Percentiles rank a stretch among this genome's conserved stretches.
phyloP scores from a whole-genome alignment of 2,329 filamentous ascomycete species.

The Dothistroma pini region DNA sequence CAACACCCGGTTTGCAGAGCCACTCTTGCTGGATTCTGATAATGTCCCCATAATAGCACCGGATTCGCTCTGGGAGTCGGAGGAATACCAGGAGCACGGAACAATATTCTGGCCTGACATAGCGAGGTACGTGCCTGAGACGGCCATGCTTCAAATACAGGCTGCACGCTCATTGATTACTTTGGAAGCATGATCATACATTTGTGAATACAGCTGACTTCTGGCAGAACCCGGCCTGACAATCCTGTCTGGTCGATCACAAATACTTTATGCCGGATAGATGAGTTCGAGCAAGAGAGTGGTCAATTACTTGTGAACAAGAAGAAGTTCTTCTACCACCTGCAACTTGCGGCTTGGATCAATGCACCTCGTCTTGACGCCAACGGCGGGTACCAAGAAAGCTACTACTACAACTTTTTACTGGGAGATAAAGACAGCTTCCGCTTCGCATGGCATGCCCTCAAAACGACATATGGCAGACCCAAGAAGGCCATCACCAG shows the following conservation, averaged over 20 bases:
- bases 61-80: constrained; percentile 30
- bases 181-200: no score
- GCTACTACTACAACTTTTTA: constrained; percentile 29
- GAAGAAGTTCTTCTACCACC: constrained; percentile 34
- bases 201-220: background rate
- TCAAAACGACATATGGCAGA: constrained; percentile 29
- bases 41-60: constrained; percentile 36
- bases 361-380: constrained; percentile 11
- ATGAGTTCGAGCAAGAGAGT: constrained; percentile 36
- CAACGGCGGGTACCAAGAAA: constrained; percentile 18
- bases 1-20: constrained; percentile 37
- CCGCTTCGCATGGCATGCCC: constrained; percentile 34
- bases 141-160: background rate
- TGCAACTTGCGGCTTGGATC: constrained; percentile 35
- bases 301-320: constrained; percentile 38
- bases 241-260: constrained; percentile 33
- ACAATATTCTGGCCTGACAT: constrained; percentile 38
- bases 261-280: constrained; percentile 32
- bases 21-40: constrained; percentile 36
- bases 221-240: constrained; percentile 24
- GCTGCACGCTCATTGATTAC: no score
- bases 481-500: constrained; percentile 31
- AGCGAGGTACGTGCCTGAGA: constrained; percentile 15
- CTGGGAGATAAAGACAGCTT: constrained; percentile 38
- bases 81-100: constrained; percentile 29